These are phyloP conservation scores for Ettlia oleoabundans DNA, from an alignment of 139 green algal genomes.

Conservation along the genomic window DNA sequence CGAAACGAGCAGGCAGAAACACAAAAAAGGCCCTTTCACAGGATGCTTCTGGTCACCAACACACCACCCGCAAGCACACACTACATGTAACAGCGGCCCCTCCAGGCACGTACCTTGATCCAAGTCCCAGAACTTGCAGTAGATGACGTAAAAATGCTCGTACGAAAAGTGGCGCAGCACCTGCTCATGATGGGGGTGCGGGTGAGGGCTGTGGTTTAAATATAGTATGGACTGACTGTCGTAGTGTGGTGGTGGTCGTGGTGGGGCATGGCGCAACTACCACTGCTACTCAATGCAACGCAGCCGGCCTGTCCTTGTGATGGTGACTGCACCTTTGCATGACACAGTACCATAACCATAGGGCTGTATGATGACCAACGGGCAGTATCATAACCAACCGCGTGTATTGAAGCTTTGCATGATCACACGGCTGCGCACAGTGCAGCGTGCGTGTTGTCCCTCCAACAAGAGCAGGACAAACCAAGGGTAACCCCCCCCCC, in stretches of 20 bases:
- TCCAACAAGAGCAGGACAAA: too few species aligned
- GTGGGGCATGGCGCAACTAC: too few species aligned
- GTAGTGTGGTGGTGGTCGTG: background rate
- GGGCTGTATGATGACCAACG: too few species aligned
- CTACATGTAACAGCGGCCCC: background rate
- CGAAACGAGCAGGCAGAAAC: background rate
- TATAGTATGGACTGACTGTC: background rate
- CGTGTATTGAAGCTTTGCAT: too few species aligned
- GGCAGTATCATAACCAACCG: too few species aligned
- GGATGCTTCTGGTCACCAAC: background rate
- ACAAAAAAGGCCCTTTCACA: background rate
- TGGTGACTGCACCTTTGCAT: too few species aligned
- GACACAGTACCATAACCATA: too few species aligned
- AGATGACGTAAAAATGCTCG: conserved; percentile 99
- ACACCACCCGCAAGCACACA: background rate
- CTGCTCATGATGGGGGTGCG: conserved; percentile 1
- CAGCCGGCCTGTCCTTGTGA: too few species aligned
- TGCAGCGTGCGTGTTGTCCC: too few species aligned
- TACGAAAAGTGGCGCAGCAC: conserved; percentile 96
- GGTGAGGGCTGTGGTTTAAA: background rate
- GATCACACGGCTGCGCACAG: too few species aligned
- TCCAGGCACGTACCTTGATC: conserved; percentile 63
- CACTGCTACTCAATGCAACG: too few species aligned
- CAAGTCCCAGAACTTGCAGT: conserved; percentile 99
- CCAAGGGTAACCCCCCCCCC: too few species aligned